Conservation (phyloP, 495 filamentous ascomycete genomes). For the Darksidea phi region DNA sequence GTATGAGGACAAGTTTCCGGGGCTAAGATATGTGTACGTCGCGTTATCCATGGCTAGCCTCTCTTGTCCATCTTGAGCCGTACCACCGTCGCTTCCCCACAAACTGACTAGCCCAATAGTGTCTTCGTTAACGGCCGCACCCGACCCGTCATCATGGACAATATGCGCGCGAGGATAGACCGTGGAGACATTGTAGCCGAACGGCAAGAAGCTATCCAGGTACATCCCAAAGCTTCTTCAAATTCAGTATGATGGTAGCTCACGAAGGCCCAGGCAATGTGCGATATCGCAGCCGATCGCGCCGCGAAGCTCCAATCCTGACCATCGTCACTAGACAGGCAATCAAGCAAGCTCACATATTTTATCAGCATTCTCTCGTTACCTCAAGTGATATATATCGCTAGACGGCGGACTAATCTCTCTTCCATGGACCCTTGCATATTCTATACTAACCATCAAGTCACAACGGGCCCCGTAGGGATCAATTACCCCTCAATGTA, state of each 20-base stretch:
- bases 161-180: conserved; percentile 77
- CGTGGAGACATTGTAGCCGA: conserved; percentile 66
- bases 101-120: conserved; percentile 40
- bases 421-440: too few species aligned
- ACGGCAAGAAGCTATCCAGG: conserved; percentile 72
- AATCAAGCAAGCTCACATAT: too few species aligned
- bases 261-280: conserved; percentile 58
- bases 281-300: conserved; percentile 67
- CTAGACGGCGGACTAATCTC: too few species aligned
- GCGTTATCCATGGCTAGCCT: neutral
- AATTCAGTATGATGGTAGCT: conserved; percentile 13
- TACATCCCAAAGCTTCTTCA: conserved; percentile 42
- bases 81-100: neutral
- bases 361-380: too few species aligned
- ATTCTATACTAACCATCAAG: too few species aligned
- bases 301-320: conserved; percentile 49
- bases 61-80: neutral
- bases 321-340: neutral
- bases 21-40: conserved; percentile 79
- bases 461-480: too few species aligned
- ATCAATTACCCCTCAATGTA: too few species aligned
- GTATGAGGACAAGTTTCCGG: conserved; percentile 79
- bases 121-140: conserved; percentile 86
- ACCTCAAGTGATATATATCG: too few species aligned
- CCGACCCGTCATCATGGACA: conserved; percentile 71